Base-by-base conservation (phyloP, 2,329 filamentous ascomycete species). In the Fonsecaea pugnacius region DNA sequence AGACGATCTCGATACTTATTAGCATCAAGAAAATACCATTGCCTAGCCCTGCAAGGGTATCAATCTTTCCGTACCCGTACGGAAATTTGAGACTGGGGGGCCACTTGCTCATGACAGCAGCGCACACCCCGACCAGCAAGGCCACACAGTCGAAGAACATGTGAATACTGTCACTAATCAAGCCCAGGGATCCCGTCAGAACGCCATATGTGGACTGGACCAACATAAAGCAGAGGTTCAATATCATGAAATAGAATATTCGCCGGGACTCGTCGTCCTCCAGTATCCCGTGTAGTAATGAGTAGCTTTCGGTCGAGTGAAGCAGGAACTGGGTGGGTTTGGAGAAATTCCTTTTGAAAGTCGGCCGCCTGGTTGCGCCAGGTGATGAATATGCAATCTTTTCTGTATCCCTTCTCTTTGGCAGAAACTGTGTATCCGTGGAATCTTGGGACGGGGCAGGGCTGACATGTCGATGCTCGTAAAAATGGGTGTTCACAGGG, bases 121-220 rank as follows among this genome's bases (percentile, higher is more conserved):
- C 95, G 71, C 94, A 89, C 9, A 99, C 82, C 10, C 95, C 95
- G 38, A 99, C 92, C 1, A 91, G 87, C 32, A 99, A 84, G 21
- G 94, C 95, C 38, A 97, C 88, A 71, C 95, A 99, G 78, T 99
- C 95, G 72, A 99, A 98, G 73, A 99, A 94, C 95, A 99, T 99
- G 78, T 99, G 95, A 68, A 99, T 95, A 73, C 93, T 98, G 77
- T 99, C 95, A 70, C 92, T 96, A 18, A 99, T 85, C n/a, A 99
- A 83, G 2, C 95, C 95, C 4, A 99, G 81, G 0, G 95, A 99
- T 70, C 96, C 93, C 3, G 92, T 98, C 10, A 95, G 80, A 72
- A 95, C 96, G 55, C 95, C 95, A 73, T 99, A 99, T 67, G 94
- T 92, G 46, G 93, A 90, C 73, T 99, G 95, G 1, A 99, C 87